phyloP scores from a whole-genome alignment of 495 filamentous ascomycete species.

The Tuber indicum region DNA sequence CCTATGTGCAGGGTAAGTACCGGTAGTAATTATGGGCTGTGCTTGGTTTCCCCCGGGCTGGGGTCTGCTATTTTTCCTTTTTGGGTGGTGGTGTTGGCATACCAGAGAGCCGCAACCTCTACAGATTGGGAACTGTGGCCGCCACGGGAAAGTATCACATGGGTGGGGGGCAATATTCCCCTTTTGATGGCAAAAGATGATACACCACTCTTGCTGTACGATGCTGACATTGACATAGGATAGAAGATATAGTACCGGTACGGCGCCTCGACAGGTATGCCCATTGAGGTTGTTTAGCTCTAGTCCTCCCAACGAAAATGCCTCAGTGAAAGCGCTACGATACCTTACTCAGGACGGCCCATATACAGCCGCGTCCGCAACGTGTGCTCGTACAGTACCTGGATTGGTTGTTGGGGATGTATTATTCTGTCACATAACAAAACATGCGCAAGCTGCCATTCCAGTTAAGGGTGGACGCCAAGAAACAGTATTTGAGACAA shows the following conservation, averaged over 20 bases:
- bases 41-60: too few relatives aligned
- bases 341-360: not conserved
- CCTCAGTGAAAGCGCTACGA: not conserved
- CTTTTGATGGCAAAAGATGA: not conserved
- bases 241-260: not conserved
- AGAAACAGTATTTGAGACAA: not conserved
- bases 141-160: too few relatives aligned
- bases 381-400: not conserved
- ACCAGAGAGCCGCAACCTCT: too few relatives aligned
- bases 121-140: too few relatives aligned
- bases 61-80: too few relatives aligned
- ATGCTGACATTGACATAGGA: not conserved
- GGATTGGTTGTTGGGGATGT: not conserved
- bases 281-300: not conserved
- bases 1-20: too few relatives aligned
- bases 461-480: not conserved
- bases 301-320: not conserved
- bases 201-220: not conserved
- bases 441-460: not conserved
- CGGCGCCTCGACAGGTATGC: not conserved
- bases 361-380: too few relatives aligned
- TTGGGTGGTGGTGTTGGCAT: too few relatives aligned
- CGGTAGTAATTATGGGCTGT: too few relatives aligned
- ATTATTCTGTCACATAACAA: not conserved
- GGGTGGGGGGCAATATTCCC: not conserved